These are phyloP conservation scores for Pulveroboletus sp. DNA, from an alignment of 768 basidiomycete species.

Conservation along the genomic window DNA sequence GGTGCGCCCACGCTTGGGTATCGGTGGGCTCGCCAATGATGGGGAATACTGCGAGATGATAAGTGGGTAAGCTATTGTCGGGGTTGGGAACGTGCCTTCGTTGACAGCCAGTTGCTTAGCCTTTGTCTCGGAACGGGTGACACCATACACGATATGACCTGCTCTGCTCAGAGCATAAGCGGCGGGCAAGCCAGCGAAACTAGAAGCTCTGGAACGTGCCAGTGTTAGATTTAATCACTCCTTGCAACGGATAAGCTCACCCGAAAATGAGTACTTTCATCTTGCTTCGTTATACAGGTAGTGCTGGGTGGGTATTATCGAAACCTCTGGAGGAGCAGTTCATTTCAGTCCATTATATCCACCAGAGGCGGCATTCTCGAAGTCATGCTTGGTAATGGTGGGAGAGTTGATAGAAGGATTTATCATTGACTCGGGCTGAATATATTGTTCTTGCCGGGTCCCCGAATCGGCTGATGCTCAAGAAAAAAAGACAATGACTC, in stretches of 20 bases:
- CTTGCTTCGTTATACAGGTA: neutral
- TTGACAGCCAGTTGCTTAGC: constrained; percentile 22
- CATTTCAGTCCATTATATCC: neutral
- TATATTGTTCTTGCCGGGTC: too few species aligned
- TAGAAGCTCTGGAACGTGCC: constrained; percentile 24
- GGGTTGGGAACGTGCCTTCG: constrained; percentile 18
- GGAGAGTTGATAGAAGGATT: neutral
- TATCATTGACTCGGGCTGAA: neutral
- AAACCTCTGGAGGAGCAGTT: neutral
- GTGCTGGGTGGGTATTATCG: neutral
- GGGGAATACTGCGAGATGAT: constrained; percentile 22
- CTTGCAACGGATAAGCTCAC: neutral
- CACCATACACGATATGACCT: constrained; percentile 35
- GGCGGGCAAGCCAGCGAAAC: constrained; percentile 31
- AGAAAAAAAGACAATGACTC: too few species aligned
- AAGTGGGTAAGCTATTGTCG: neutral
- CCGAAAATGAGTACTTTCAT: constrained; percentile 20
- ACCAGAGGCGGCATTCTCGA: neutral
- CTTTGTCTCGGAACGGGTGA: constrained; percentile 27
- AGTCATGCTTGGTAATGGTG: constrained; percentile 1
- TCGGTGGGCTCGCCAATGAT: constrained; percentile 18
- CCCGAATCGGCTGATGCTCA: too few species aligned
- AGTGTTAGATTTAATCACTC: neutral
- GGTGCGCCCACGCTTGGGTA: constrained; percentile 13
- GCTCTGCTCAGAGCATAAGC: constrained; percentile 33